These are phyloP conservation scores for Hypericum androsaemum DNA, from an alignment of 345 rosid species.

Conservation along the genomic window DNA sequence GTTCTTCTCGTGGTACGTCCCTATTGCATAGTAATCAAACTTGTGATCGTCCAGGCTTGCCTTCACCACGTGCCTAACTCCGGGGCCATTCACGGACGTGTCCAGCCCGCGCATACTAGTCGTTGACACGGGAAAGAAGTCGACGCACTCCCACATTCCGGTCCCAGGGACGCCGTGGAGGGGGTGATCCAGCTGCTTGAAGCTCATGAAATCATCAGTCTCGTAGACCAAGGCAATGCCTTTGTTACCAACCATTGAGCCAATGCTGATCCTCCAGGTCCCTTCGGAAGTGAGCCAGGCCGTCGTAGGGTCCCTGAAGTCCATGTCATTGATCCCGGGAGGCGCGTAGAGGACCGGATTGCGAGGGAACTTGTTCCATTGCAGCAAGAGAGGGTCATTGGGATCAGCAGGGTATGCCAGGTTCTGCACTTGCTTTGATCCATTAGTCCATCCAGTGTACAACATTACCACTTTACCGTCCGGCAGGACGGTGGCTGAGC, in stretches of 20 bases:
- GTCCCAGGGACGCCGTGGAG: conserved; percentile 64
- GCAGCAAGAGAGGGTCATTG: conserved; percentile 59
- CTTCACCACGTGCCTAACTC: conserved; percentile 53
- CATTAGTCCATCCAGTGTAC: conserved; percentile 72
- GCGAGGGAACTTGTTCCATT: conserved; percentile 57
- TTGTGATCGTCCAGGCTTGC: conserved; percentile 51
- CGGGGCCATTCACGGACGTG: conserved; percentile 37
- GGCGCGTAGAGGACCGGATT: conserved; percentile 81
- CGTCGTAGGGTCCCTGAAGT: conserved; percentile 93
- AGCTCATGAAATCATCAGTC: conserved; percentile 58
- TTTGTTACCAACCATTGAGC: conserved; percentile 57
- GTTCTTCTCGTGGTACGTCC: conserved; percentile 39
- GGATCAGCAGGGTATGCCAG: conserved; percentile 75
- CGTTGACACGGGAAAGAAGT: conserved; percentile 47
- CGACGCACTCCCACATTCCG: conserved; percentile 96
- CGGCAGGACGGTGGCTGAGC: conserved; percentile 80
- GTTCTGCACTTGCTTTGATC: conserved; percentile 73
- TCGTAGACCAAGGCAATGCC: conserved; percentile 70
- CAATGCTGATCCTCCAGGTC: conserved; percentile 71
- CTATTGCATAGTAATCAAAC: conserved; percentile 55
- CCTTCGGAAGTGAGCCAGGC: conserved; percentile 80
- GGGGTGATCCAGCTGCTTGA: conserved; percentile 16
- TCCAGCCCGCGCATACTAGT: conserved; percentile 32
- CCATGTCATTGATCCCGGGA: conserved; percentile 42
- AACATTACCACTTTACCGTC: conserved; percentile 71